Evolutionary conservation across 305 asterid genomes (phyloP).

Genomic region (Rubia tinctorum): DNA sequence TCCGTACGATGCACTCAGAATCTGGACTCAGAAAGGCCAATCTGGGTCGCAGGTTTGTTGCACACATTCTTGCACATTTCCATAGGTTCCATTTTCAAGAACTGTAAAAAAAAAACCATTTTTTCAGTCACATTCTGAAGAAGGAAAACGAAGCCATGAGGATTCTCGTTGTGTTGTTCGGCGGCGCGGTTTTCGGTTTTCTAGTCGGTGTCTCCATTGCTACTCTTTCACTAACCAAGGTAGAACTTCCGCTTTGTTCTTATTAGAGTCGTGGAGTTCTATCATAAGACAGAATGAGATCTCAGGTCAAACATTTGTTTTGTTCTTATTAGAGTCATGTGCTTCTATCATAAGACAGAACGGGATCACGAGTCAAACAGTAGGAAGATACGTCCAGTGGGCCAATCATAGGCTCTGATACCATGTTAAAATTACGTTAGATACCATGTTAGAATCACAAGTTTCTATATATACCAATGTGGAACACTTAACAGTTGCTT

Average conservation of each 20-base stretch:
- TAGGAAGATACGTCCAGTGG: too few relatives aligned
- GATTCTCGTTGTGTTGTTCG: constrained; percentile 36
- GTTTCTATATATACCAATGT: too few relatives aligned
- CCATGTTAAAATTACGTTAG: too few relatives aligned
- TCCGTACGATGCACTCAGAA: not conserved
- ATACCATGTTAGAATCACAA: too few relatives aligned
- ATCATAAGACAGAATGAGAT: too few relatives aligned
- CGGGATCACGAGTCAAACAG: too few relatives aligned
- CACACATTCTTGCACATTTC: not conserved
- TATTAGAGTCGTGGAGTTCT: too few relatives aligned
- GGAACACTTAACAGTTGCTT: not conserved
- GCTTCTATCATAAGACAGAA: too few relatives aligned
- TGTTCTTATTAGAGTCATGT: too few relatives aligned
- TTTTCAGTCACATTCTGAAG: constrained; percentile 18
- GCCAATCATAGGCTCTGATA: too few relatives aligned
- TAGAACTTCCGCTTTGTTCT: not conserved
- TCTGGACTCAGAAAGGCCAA: constrained; percentile 28
- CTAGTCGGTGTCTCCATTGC: constrained; percentile 65
- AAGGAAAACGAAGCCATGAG: constrained; percentile 49
- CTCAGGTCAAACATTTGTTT: not conserved
- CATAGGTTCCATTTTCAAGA: not conserved
- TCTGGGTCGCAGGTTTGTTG: constrained; percentile 43
- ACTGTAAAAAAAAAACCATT: not conserved
- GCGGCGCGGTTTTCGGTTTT: constrained; percentile 64
- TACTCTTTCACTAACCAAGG: constrained; percentile 48